A percentile compares a stretch with the other conserved stretches of the same genome.
Evolutionary conservation across 2,329 filamentous ascomycete genomes (phyloP).

Genomic region (Paracamarosporium sp.): DNA sequence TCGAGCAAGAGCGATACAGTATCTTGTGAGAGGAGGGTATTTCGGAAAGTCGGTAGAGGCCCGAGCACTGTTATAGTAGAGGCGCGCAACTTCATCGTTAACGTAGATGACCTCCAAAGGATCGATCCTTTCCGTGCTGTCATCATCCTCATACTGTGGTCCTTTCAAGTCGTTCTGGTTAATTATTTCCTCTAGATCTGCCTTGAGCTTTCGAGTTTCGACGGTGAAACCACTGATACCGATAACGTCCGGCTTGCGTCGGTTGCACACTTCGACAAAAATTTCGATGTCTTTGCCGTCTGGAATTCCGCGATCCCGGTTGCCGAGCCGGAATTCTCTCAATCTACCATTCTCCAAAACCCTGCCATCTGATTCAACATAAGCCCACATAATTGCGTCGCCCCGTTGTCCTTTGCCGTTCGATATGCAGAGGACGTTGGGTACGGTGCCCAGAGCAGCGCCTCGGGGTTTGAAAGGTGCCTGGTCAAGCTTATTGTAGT

Average conservation of each 20-base stretch:
- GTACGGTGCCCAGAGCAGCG: constrained; percentile 85
- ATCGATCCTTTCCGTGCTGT: constrained; percentile 74
- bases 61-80: constrained; percentile 90
- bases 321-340: constrained; percentile 72
- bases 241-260: constrained; percentile 86
- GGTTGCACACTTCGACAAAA: constrained; percentile 80
- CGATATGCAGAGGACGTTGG: constrained; percentile 84
- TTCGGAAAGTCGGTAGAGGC: constrained; percentile 82
- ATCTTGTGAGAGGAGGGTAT: constrained; percentile 78
- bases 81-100: constrained; percentile 95
- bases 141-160: constrained; percentile 83
- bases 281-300: constrained; percentile 69
- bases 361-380: constrained; percentile 89
- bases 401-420: constrained; percentile 81
- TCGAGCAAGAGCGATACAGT: constrained; percentile 86
- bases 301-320: constrained; percentile 70
- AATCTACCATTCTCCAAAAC: constrained; percentile 91
- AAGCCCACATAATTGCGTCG: constrained; percentile 89
- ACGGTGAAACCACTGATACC: constrained; percentile 88
- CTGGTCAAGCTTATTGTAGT: constrained; percentile 88
- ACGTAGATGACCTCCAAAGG: constrained; percentile 87
- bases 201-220: constrained; percentile 83
- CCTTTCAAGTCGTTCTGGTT: constrained; percentile 78
- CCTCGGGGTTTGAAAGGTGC: constrained; percentile 95
- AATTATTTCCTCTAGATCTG: constrained; percentile 80